These are phyloP conservation scores for Diversispora eburnea DNA, from an alignment of 192 early-diverging fungal species.

Conservation along the genomic window DNA sequence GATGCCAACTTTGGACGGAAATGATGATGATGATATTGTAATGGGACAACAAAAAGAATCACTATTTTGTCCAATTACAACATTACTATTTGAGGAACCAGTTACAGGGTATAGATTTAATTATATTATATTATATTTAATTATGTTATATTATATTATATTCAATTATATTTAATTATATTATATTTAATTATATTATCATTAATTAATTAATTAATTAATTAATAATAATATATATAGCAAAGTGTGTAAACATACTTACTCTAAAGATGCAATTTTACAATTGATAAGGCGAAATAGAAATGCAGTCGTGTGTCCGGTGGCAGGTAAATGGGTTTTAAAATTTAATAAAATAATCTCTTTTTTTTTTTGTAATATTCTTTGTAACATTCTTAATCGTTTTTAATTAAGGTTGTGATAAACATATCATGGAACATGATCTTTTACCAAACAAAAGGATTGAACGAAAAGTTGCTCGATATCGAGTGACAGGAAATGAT, in stretches of 20 bases:
- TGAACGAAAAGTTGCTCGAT: conserved; percentile 23
- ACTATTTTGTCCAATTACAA: conserved; percentile 34
- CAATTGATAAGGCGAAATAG: neutral
- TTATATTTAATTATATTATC: neutral
- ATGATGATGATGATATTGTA: conserved; percentile 35
- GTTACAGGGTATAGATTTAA: conserved; percentile 29
- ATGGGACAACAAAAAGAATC: conserved; percentile 28
- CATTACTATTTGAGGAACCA: conserved; percentile 32
- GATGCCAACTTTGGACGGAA: conserved; percentile 24
- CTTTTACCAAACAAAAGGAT: conserved; percentile 16
- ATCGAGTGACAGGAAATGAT: neutral
- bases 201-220: too few relatives aligned
- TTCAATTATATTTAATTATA: neutral
- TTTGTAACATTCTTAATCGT: neutral
- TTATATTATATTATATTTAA: neutral
- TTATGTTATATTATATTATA: too few relatives aligned
- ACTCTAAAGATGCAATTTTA: conserved; percentile 31
- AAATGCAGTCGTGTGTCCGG: conserved; percentile 22
- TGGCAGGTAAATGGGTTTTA: neutral
- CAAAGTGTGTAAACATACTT: conserved; percentile 31
- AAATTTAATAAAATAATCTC: neutral
- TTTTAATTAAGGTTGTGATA: conserved; percentile 28
- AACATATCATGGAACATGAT: neutral
- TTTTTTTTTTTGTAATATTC: too few relatives aligned
- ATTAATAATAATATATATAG: conserved; percentile 3